Evolutionary conservation across 75 land plant genomes (phyloP), one percentile per base, ranked within the genome.

Genomic region (Adiantum capillusveneris): DNA sequence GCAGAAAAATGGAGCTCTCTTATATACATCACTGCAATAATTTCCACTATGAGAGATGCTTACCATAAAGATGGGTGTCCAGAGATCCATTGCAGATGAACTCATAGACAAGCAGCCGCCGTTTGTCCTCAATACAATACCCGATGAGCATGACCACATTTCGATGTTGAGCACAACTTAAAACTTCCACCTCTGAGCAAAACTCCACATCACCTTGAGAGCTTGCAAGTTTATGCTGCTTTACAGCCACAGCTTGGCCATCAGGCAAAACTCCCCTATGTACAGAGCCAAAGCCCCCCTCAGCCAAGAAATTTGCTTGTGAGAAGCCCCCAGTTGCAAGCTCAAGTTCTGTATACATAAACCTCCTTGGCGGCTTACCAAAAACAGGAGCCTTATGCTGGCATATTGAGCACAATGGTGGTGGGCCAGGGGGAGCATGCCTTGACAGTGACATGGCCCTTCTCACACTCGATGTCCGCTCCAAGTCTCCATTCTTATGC

Each of bases 281-380:
- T 46, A 91, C 97, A 41, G 89, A 88, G 39, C 97, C 97, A 75
- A 74, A 91, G 14, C 97, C 97, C 6, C 97, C 97, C 62, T 88
- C 88, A 18, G 96, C 97, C 62, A 88, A 67, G 54, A 88, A 90
- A 63, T 85, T 84, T n/a, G 70, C 75, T 20, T 67, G 56, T 7
- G 88, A 81, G 68, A 73, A 81, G 24, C 79, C 77, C 55, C 62
- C 71, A 14, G 97, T 91, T 13, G 93, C 93, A 59, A 60, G 62
- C 48, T 82, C 81, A 28, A 91, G 63, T 61, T 91, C 97, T 45
- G 76, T 65, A 71, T 77, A 91, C 1, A 67, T 75, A 59, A 84
- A 88, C 75, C 83, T 73, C 59, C 78, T 74, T 13, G 93, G 94
- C 36, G 97, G 93, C 60, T 81, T 84, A 1, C 94, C 97, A 68